Evolutionary conservation across 2,329 filamentous ascomycete species (phyloP).

Genomic region (Diaporthe destruens): DNA sequence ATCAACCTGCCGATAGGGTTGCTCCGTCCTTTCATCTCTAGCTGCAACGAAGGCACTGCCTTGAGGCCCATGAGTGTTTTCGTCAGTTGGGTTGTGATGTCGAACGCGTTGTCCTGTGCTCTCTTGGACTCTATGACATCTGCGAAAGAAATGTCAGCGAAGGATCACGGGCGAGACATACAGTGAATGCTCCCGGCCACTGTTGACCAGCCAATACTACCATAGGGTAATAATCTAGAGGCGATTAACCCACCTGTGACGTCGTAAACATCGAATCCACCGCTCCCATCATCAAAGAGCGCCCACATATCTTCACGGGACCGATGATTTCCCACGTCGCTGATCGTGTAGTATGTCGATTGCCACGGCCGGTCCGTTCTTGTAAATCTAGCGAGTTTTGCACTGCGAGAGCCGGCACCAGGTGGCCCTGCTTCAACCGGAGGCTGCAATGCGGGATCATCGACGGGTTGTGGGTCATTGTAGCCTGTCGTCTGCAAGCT

Average conservation of each 20-base stretch:
- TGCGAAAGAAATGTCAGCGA: neutral
- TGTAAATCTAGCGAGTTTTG: neutral
- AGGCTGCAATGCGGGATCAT: neutral
- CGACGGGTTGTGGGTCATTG: neutral
- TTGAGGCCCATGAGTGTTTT: neutral
- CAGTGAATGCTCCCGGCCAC: accelerated
- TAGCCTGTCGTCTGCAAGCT: neutral
- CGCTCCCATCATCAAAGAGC: neutral
- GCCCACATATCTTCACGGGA: neutral
- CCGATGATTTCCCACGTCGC: conserved; percentile 6
- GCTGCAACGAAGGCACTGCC: neutral
- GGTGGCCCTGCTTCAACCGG: too few species aligned
- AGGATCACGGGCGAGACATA: too few species aligned
- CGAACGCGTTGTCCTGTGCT: neutral
- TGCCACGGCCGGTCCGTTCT: neutral
- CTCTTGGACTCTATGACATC: neutral
- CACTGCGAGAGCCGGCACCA: neutral
- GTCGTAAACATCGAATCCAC: neutral
- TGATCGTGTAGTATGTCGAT: neutral
- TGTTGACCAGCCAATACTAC: too few species aligned
- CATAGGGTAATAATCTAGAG: too few species aligned
- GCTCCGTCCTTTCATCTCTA: neutral
- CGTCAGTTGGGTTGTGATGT: neutral
- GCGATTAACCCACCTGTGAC: neutral
- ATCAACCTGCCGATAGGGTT: neutral